Base-by-base conservation (phyloP, 805 yeast genomes). In the Kuraishia piskuri region DNA sequence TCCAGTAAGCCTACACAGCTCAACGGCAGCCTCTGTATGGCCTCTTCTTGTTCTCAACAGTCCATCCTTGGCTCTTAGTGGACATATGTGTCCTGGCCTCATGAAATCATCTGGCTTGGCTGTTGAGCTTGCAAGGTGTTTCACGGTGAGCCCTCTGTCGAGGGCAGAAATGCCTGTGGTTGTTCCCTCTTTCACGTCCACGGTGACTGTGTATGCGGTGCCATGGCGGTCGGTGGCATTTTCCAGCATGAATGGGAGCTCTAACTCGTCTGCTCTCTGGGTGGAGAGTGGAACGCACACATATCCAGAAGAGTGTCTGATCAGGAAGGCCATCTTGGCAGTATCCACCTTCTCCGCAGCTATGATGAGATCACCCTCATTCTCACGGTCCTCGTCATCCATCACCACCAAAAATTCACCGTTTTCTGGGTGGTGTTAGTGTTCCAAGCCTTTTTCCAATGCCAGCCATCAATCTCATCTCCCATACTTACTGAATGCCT, bases 1-100 rank as follows among this genome's bases (percentile, higher is more conserved):
- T 0, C 90, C 90, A 6, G 92, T 78, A 62, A 91, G 74, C 62
- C 73, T 72, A 65, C 96, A 84, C 58, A 94, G 75, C 65, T 92
- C 96, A 8, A 94, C 96, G 24, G 90, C 90, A 19, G 99, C 98
- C 72, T 94, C 99, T 10, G 99, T 94, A 67, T 94, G 99, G 17
- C 99, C 99, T 54, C 88, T 76, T 75, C 99, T 86, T 50, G 73
- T 71, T 54, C 83, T 73, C 54, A 94, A 82, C 52, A 96, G 84
- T 0, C 96, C 96, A 22, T 87, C 87, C 21, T 78, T 87, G 2
- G 98, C 98, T 61, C 98, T 79, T 61, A 94, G 76, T 2, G 99
- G 99, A 58, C 92, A 81, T 26, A 94, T 74, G 65, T 94, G 99
- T 19, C 99, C 99, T 0, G 99, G 99, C 62, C 87, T 82, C 65